Evolutionary conservation across 1,284 basidiomycete species (phyloP), one percentile per base, ranked within the genome.

Genomic region (Phylloporus sp.): DNA sequence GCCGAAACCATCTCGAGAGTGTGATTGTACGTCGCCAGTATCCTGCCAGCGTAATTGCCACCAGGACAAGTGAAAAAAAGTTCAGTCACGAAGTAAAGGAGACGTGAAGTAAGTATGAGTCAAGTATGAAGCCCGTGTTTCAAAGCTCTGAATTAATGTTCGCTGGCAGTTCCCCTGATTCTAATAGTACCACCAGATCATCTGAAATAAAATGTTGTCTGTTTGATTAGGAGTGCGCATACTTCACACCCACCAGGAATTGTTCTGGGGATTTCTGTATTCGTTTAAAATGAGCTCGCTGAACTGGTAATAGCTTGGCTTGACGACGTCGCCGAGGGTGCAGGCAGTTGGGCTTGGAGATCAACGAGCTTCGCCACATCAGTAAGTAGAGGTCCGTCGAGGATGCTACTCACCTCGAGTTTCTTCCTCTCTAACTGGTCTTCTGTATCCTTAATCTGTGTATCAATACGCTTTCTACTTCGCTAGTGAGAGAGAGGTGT

Each of bases 341-440:
- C 60, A 62, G 86, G 89, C 29, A 91, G 75, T 58, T 86, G 82
- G 10, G 86, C 80, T 78, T 92, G 91, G 60, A 91, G 83, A 70
- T 90, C 88, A 45, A 90, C 86, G 67, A 92, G 83, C 91, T 93
- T 69, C 37, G n/a, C 60, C 47, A 57, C 35, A 57, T 77, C 56
- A 69, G 63, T 39, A 71, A 66, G 66, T 68, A 67, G 66, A 63
- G 29, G 66, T 58, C 20, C 19, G 29, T 41, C 59, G 57, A 61
- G 45, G 60, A 19, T 60, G 62, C 49, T 53, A 68, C 63, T 53
- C 66, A 94, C 95, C 86, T 97, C 93, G 47, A 82, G 77, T 81
- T 93, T 94, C 83, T 92, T 94, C 78, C 89, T 90, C 70, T 95
- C 92, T 60, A 90, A 85, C 72, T 90, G 92, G 37, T 85, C 84